phyloP scores from a whole-genome alignment of 495 filamentous ascomycete genomes.

The Talaromyces borbonicus region DNA sequence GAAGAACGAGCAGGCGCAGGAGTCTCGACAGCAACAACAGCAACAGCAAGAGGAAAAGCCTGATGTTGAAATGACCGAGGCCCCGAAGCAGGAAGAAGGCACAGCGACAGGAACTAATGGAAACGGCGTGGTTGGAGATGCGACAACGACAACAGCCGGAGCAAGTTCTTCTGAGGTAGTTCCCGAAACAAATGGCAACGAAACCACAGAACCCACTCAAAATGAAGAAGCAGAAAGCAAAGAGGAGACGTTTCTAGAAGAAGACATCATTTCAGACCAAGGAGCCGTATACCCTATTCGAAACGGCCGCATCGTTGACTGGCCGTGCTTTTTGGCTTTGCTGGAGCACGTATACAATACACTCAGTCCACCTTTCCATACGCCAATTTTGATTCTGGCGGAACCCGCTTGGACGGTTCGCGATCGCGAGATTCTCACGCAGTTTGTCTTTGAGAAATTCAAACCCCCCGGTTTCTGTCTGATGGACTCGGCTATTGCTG shows the following conservation, averaged over 20 bases:
- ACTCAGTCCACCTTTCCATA: conserved; percentile 85
- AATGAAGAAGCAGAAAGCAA: conserved; percentile 18
- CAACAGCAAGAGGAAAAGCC: conserved; percentile 23
- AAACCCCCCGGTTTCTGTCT: conserved; percentile 83
- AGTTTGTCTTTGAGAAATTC: conserved; percentile 95
- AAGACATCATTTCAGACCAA: conserved; percentile 77
- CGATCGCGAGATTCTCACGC: conserved; percentile 72
- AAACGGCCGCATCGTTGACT: conserved; percentile 76
- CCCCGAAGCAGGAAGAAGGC: conserved; percentile 10
- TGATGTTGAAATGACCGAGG: conserved; percentile 42
- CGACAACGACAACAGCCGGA: neutral
- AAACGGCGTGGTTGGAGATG: conserved; percentile 9
- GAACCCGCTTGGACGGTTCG: conserved; percentile 78
- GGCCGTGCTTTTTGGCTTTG: conserved; percentile 85
- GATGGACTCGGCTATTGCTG: conserved; percentile 75
- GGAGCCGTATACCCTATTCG: conserved; percentile 82
- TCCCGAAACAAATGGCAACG: neutral
- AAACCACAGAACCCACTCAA: conserved; percentile 1
- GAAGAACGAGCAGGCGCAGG: conserved; percentile 18
- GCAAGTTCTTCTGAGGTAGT: neutral
- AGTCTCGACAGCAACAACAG: conserved; percentile 7
- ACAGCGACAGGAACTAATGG: conserved; percentile 14
- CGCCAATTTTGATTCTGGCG: conserved; percentile 77
- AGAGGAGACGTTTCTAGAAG: conserved; percentile 59
- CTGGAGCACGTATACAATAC: conserved; percentile 78